phyloP scores from a whole-genome alignment of 2,329 filamentous ascomycete genomes.

The Monosporascus sp. region DNA sequence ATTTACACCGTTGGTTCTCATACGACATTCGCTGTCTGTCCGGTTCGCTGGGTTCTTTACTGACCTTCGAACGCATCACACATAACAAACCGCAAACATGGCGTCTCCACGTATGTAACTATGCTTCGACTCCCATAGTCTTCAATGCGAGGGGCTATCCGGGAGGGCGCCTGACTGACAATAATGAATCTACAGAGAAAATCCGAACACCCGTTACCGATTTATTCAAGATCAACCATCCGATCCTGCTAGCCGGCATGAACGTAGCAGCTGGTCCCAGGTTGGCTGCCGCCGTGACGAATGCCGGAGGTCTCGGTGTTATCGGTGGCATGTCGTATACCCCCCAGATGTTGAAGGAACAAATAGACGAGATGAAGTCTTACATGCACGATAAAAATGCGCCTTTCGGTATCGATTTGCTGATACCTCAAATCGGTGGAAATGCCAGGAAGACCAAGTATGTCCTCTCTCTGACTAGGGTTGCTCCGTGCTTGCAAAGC shows the following conservation, averaged over 20 bases:
- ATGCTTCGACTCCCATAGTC: conserved; percentile 1
- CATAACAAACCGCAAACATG: conserved; percentile 18
- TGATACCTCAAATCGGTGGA: conserved; percentile 91
- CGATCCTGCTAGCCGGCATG: conserved; percentile 94
- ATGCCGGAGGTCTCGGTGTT: conserved; percentile 93
- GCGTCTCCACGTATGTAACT: conserved; percentile 26
- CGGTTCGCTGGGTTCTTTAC: not conserved
- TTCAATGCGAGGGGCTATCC: not conserved
- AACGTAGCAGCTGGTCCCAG: conserved; percentile 96
- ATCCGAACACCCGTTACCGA: conserved; percentile 90
- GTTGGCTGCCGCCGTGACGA: conserved; percentile 93
- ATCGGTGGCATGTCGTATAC: conserved; percentile 95
- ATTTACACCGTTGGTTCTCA: not conserved
- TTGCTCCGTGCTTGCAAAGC: conserved; percentile 1
- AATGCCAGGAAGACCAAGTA: conserved; percentile 90
- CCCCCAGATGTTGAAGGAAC: conserved; percentile 92
- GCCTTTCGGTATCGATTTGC: conserved; percentile 89
- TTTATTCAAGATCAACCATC: conserved; percentile 97
- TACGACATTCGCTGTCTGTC: not conserved
- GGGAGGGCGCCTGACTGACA: conserved; percentile 10
- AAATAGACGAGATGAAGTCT: conserved; percentile 90
- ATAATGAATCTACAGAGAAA: conserved; percentile 53
- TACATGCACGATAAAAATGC: conserved; percentile 85
- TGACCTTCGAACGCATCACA: not conserved
- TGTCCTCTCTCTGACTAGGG: conserved; percentile 13